Evolutionary conservation across 1,284 basidiomycete species (phyloP).

Genomic region (Clitocybe nebularis): DNA sequence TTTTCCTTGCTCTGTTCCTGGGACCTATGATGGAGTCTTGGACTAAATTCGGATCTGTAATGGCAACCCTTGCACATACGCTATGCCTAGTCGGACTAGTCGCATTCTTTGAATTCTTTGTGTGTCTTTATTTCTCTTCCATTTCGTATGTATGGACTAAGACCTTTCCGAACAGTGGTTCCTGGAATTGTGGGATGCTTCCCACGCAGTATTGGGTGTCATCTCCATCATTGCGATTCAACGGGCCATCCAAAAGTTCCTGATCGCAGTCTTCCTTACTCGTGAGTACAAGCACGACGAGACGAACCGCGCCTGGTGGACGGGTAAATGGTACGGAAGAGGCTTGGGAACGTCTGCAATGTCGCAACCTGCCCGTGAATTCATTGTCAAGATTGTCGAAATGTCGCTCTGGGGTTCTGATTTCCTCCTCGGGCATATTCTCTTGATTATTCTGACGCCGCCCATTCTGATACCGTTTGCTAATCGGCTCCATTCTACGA

Average conservation of each 20-base stretch:
- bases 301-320: slow-evolving; percentile 97
- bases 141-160: slow-evolving; percentile 15
- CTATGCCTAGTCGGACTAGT: slow-evolving; percentile 77
- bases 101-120: slow-evolving; percentile 93
- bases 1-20: slow-evolving; percentile 89
- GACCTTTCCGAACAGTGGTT: slow-evolving; percentile 69
- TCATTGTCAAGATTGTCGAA: slow-evolving; percentile 95
- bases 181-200: slow-evolving; percentile 94
- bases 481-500: slow-evolving; percentile 87
- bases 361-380: slow-evolving; percentile 93
- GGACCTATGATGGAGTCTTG: slow-evolving; percentile 89
- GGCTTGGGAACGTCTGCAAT: slow-evolving; percentile 82
- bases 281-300: slow-evolving; percentile 97
- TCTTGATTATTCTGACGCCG: slow-evolving; percentile 81
- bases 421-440: slow-evolving; percentile 78
- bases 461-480: slow-evolving; percentile 85
- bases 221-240: slow-evolving; percentile 87
- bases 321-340: slow-evolving; percentile 96
- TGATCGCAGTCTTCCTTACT: slow-evolving; percentile 89
- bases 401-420: slow-evolving; percentile 94
- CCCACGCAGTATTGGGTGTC: slow-evolving; percentile 88
- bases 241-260: slow-evolving; percentile 87
- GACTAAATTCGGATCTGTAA: slow-evolving; percentile 83
- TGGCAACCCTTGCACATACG: slow-evolving; percentile 88
- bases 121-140: slow-evolving; percentile 38